These are phyloP conservation scores for Fraxinus albicans DNA, from an alignment of 305 asterid species.

Conservation along the genomic window DNA sequence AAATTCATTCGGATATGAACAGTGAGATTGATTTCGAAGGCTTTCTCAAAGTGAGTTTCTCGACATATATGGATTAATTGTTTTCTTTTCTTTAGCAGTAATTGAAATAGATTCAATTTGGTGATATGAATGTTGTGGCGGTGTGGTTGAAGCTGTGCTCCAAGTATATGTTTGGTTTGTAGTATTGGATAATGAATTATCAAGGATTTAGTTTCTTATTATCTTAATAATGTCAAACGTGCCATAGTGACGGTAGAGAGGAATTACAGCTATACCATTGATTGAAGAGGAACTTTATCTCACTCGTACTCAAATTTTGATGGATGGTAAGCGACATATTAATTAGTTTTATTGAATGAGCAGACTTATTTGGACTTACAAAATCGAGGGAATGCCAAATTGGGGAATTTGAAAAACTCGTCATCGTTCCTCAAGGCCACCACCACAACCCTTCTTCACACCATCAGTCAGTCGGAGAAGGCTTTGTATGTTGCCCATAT, in stretches of 20 bases:
- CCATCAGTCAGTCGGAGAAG: constrained; percentile 78
- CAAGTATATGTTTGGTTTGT: not conserved
- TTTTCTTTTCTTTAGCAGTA: not conserved
- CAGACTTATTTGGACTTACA: constrained; percentile 81
- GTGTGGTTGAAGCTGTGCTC: not conserved
- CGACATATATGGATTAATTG: not conserved
- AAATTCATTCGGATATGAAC: constrained; percentile 48
- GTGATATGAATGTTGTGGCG: not conserved
- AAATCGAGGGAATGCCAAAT: constrained; percentile 55
- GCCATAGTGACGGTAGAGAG: not conserved
- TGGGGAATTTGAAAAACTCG: constrained; percentile 58
- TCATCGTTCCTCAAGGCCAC: constrained; percentile 86
- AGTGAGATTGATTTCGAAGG: constrained; percentile 85
- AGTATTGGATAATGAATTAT: not conserved
- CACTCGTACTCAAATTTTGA: constrained; percentile 18
- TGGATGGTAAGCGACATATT: constrained; percentile 23
- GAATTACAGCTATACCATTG: not conserved
- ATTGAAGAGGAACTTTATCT: constrained; percentile 3
- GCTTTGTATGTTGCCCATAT: constrained; percentile 90
- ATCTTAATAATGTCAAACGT: not conserved
- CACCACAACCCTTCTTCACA: constrained; percentile 86
- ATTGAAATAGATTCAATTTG: constrained; percentile 5
- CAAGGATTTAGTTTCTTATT: not conserved
- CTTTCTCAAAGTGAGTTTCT: constrained; percentile 72
- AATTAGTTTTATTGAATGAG: constrained; percentile 27